Evolutionary conservation across 306 rosid genomes (phyloP).

Genomic region (Trifolium pratense): DNA sequence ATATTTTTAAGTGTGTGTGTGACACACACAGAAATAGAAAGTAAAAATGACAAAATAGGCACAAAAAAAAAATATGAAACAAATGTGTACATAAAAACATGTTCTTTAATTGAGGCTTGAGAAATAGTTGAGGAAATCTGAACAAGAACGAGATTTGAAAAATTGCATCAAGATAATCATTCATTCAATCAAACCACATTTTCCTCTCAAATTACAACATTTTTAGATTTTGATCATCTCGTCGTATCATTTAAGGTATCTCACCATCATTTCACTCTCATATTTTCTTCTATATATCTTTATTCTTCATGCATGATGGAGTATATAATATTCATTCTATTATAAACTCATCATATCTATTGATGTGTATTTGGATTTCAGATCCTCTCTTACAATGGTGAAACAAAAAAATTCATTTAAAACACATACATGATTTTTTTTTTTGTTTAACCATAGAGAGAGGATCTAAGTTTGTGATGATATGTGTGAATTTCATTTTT

Average conservation of each 20-base stretch:
- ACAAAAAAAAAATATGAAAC: background rate
- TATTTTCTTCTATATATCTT: background rate
- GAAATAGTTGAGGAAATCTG: background rate
- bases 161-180: background rate
- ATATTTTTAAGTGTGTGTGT: too few relatives aligned
- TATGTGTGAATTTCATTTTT: background rate
- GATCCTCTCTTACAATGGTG: background rate
- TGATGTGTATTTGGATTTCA: background rate
- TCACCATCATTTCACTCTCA: background rate
- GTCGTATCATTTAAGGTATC: constrained; percentile 7
- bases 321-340: background rate
- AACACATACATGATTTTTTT: background rate
- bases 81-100: background rate
- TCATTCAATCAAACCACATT: background rate
- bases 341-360: background rate
- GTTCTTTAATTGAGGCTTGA: background rate
- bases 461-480: background rate
- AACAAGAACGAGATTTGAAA: background rate
- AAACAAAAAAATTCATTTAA: background rate
- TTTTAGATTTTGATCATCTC: background rate
- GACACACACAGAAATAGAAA: too few relatives aligned
- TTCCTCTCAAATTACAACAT: background rate
- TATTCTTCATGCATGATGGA: background rate
- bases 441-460: background rate
- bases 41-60: background rate